Evolutionary conservation across 768 basidiomycete genomes (phyloP), one percentile per base, ranked within the genome.

Genomic region (Podaxis sp.): DNA sequence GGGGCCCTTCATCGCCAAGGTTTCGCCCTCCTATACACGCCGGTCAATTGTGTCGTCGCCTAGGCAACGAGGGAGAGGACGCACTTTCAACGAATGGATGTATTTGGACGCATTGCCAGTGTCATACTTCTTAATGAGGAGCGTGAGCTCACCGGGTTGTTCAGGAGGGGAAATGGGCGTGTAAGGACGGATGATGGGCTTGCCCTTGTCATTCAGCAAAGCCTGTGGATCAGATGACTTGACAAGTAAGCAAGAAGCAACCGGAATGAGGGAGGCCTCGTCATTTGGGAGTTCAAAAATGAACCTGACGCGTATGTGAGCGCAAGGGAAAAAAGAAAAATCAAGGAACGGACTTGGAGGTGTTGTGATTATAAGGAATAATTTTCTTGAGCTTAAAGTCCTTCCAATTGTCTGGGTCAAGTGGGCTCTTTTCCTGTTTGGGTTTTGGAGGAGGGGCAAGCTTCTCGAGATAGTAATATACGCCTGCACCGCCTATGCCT

Each of bases 321-420:
- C 60, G 55, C 56, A n/a, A 57, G 17, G 36, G 48, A 49, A 44
- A 57, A 30, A 19, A 54, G 22, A 30, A 24, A 38, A 36, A 46
- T 13, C 58, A 40, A 54, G 44, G 30, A 48, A 67, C 82, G 61
- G 66, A 95, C 87, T 83, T 86, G 36, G 92, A 80, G 13, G 94
- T 90, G 77, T 99, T 97, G 84, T 98, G 90, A 84, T 97, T 99
- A 82, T 96, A 97, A 0, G 88, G 88, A 64, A 87, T 77, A 64
- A 93, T 74, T 70, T 87, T 85, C 74, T 90, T 90, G 69, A 99
- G 85, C 72, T 87, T 88, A 76, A 97, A 89, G 72, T 93, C 86
- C 55, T 87, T 75, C 70, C 88, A 93, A 66, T 88, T 85, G 63
- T 91, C 77, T 7, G 91, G 84, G 71, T 92, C 88, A 26, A 95